Evolutionary conservation across 768 basidiomycete species (phyloP).

Genomic region (Lentinula sp.): DNA sequence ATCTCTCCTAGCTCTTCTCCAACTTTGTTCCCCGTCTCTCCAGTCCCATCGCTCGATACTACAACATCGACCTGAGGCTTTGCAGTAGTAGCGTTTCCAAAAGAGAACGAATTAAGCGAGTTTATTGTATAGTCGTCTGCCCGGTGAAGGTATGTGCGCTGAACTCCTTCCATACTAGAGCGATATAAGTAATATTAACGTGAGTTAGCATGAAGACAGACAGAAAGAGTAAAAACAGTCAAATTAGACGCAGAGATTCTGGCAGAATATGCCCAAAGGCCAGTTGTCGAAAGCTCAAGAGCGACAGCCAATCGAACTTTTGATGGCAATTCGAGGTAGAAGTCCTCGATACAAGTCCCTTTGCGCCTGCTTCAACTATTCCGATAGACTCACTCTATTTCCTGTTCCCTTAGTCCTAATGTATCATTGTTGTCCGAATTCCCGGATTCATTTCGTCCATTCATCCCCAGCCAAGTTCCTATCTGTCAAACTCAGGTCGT

Average conservation of each 20-base stretch:
- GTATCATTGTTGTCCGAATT: background rate
- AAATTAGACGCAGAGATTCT: background rate
- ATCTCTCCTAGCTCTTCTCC: conserved; percentile 17
- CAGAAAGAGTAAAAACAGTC: background rate
- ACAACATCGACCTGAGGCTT: conserved; percentile 17
- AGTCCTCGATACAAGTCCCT: background rate
- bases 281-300: background rate
- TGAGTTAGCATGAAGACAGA: background rate
- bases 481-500: background rate
- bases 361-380: background rate
- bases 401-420: background rate
- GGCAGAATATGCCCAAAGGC: background rate
- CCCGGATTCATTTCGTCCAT: background rate
- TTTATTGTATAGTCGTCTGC: conserved; percentile 34
- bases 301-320: background rate
- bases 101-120: conserved; percentile 39
- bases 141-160: conserved; percentile 5
- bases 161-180: background rate
- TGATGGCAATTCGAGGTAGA: background rate
- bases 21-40: background rate
- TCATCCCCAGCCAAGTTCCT: background rate
- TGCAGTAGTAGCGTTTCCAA: conserved; percentile 33
- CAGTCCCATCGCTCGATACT: background rate
- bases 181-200: background rate
- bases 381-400: background rate